Conservation (phyloP, 768 basidiomycete species). For the Plicaturopsis crispa region DNA sequence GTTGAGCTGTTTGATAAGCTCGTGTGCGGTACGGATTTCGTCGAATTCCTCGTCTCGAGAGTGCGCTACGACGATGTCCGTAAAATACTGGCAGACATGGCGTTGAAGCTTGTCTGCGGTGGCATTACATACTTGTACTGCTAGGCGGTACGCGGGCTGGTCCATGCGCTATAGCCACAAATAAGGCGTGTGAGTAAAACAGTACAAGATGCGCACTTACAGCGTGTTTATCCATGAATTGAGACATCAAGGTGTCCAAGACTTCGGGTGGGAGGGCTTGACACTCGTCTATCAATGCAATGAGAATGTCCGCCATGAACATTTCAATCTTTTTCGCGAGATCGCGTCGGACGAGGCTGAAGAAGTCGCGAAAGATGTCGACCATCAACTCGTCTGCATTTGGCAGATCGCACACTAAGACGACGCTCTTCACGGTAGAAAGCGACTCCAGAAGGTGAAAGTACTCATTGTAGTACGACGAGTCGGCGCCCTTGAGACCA, state of each 20-base stretch:
- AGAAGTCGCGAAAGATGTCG: conserved; percentile 80
- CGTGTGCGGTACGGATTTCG: conserved; percentile 72
- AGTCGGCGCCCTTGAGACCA: conserved; percentile 68
- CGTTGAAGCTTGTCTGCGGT: conserved; percentile 85
- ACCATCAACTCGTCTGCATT: conserved; percentile 77
- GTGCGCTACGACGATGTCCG: conserved; percentile 70
- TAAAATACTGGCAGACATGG: conserved; percentile 87
- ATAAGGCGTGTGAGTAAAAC: neutral
- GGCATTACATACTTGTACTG: conserved; percentile 77
- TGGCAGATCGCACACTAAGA: conserved; percentile 88
- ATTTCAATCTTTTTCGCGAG: conserved; percentile 77
- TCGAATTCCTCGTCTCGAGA: conserved; percentile 56
- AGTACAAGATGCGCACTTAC: conserved; percentile 31
- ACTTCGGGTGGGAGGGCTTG: conserved; percentile 70
- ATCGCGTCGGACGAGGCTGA: conserved; percentile 68
- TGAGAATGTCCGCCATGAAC: conserved; percentile 84
- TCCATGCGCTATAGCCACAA: conserved; percentile 46
- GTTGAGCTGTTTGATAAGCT: conserved; percentile 78
- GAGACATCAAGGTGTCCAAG: conserved; percentile 73
- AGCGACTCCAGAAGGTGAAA: conserved; percentile 92
- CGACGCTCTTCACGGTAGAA: conserved; percentile 90
- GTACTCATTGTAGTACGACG: conserved; percentile 87
- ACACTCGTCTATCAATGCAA: conserved; percentile 84
- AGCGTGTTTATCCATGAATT: conserved; percentile 75
- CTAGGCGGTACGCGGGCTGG: conserved; percentile 73